Evolutionary conservation across 2,329 filamentous ascomycete genomes (phyloP).

Genomic region (Hortaea werneckii): DNA sequence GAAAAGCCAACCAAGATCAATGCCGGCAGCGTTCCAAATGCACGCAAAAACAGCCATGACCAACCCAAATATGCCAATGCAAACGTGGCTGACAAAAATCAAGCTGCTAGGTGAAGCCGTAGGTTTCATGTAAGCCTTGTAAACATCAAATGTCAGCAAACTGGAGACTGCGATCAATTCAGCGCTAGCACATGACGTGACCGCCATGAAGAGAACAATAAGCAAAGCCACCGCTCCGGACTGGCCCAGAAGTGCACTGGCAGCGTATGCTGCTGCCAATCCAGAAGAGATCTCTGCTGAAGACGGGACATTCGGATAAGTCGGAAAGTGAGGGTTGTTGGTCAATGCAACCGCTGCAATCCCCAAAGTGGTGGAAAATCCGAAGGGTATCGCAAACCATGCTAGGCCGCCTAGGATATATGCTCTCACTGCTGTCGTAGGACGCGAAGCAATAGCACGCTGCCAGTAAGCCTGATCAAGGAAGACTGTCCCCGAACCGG

Average conservation of each 20-base stretch:
- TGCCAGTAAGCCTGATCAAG: conserved; percentile 39
- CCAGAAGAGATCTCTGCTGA: conserved; percentile 15
- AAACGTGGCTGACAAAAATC: conserved; percentile 30
- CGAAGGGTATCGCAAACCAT: conserved; percentile 40
- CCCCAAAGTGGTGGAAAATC: conserved; percentile 36
- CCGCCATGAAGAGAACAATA: conserved; percentile 19
- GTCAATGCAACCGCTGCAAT: conserved; percentile 33
- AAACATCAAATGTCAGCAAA: conserved; percentile 8
- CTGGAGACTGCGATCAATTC: conserved; percentile 29
- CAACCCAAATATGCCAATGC: conserved; percentile 30
- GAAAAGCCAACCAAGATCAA: conserved; percentile 30
- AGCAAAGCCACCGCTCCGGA: conserved; percentile 13
- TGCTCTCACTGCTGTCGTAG: conserved; percentile 27
- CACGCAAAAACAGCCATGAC: conserved; percentile 26
- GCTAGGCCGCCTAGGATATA: conserved; percentile 34
- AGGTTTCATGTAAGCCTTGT: conserved; percentile 31
- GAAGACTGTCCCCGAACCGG: conserved; percentile 22
- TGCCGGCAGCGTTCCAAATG: conserved; percentile 15
- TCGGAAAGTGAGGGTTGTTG: conserved; percentile 33
- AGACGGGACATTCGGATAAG: conserved; percentile 22
- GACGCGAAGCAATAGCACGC: conserved; percentile 30
- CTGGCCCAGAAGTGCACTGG: conserved; percentile 15
- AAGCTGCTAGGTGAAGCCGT: conserved; percentile 25
- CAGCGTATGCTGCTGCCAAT: conserved; percentile 14
- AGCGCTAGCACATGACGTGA: conserved; percentile 22